phyloP scores from a whole-genome alignment of 1,284 basidiomycete genomes.

The Bjerkandera adusta region DNA sequence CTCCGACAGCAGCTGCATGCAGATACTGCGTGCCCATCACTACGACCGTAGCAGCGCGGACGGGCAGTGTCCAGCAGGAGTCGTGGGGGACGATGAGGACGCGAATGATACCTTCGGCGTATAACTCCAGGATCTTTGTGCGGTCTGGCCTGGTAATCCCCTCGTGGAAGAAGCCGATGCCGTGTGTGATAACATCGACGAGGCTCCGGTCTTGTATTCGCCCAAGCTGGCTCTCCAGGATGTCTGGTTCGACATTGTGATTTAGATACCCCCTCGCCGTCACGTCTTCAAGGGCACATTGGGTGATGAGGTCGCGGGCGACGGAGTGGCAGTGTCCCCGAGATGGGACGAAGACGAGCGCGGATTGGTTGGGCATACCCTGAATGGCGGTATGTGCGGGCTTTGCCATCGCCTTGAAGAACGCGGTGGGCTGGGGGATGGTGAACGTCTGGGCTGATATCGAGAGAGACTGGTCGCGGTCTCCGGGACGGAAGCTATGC shows the following conservation, averaged over 20 bases:
- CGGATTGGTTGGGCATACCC: constrained; percentile 43
- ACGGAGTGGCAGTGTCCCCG: constrained; percentile 75
- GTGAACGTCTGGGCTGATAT: constrained; percentile 79
- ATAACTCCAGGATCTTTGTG: constrained; percentile 81
- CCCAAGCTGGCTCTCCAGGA: constrained; percentile 59
- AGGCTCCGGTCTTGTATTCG: constrained; percentile 69
- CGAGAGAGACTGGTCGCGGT: constrained; percentile 80
- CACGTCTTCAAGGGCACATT: constrained; percentile 77
- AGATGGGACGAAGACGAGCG: constrained; percentile 92
- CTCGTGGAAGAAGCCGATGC: constrained; percentile 88
- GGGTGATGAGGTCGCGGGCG: constrained; percentile 85
- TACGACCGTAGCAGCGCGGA: constrained; percentile 79
- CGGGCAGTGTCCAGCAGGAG: constrained; percentile 83
- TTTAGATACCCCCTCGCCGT: constrained; percentile 73
- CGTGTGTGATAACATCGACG: constrained; percentile 79
- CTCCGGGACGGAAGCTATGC: constrained; percentile 80
- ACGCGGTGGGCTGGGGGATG: constrained; percentile 81
- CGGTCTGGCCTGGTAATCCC: constrained; percentile 72
- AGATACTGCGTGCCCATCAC: constrained; percentile 94
- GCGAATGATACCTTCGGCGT: constrained; percentile 77
- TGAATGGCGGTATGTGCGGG: constrained; percentile 77
- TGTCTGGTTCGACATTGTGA: constrained; percentile 47
- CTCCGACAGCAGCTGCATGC: constrained; percentile 40
- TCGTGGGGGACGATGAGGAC: constrained; percentile 85
- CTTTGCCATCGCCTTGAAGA: constrained; percentile 93